phyloP scores from a whole-genome alignment of 768 basidiomycete species.

The Russula lepida region DNA sequence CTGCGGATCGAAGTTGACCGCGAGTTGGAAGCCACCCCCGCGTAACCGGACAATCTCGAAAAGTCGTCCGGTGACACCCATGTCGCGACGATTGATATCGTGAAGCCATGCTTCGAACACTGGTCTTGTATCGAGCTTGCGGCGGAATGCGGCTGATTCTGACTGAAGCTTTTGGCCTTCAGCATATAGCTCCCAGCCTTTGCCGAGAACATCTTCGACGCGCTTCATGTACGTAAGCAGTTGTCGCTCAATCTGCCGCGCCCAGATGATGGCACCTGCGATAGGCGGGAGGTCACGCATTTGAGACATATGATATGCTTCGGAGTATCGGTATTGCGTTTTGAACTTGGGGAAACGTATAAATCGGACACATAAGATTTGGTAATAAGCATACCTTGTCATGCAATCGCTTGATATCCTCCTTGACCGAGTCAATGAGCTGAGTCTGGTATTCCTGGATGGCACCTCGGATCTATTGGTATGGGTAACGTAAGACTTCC shows the following conservation, averaged over 20 bases:
- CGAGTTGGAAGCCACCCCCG: conserved; percentile 75
- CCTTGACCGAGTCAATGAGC: conserved; percentile 97
- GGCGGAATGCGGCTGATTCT: conserved; percentile 84
- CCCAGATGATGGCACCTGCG: conserved; percentile 97
- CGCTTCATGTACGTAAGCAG: conserved; percentile 96
- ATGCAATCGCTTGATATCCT: conserved; percentile 91
- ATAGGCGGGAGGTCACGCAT: conserved; percentile 99
- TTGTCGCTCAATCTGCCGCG: conserved; percentile 96
- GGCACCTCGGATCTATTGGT: conserved; percentile 78
- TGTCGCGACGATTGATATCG: conserved; percentile 89
- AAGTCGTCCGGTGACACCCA: conserved; percentile 83
- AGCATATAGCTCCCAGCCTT: conserved; percentile 98
- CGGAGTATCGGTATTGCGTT: conserved; percentile 89
- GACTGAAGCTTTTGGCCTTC: conserved; percentile 96
- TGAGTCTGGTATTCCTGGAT: conserved; percentile 99
- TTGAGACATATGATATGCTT: conserved; percentile 97
- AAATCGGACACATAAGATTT: not conserved
- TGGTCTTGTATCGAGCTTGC: conserved; percentile 90
- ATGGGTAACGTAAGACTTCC: not conserved
- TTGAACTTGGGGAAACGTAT: conserved; percentile 55
- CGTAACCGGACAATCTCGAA: conserved; percentile 82
- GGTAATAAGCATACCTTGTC: conserved; percentile 54
- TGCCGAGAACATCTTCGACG: conserved; percentile 95
- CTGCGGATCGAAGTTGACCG: conserved; percentile 97
- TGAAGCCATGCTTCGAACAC: conserved; percentile 96